phyloP scores from a whole-genome alignment of 805 yeast genomes.

The Yarrowia sp. region DNA sequence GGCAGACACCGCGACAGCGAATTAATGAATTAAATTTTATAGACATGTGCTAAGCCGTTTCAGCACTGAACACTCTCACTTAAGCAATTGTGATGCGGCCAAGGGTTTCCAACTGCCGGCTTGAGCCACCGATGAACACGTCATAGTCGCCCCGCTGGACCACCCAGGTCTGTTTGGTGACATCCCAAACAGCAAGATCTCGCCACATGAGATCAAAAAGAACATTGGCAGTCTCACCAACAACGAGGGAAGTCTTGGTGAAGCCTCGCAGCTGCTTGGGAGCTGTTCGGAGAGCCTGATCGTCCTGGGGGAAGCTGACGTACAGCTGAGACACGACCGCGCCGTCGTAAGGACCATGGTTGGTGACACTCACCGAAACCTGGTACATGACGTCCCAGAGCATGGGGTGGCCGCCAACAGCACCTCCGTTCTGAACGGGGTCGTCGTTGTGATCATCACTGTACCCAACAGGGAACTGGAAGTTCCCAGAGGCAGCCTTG shows the following conservation, averaged over 20 bases:
- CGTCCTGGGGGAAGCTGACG: constrained; percentile 45
- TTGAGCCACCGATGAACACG: constrained; percentile 48
- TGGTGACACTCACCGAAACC: constrained; percentile 47
- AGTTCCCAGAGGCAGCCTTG: background rate
- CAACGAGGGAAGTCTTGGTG: constrained; percentile 50
- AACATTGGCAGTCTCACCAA: constrained; percentile 44
- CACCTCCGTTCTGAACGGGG: constrained; percentile 52
- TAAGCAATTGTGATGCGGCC: constrained; percentile 23
- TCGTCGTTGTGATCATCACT: constrained; percentile 39
- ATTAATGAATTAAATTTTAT: constrained; percentile 14
- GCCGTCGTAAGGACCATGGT: constrained; percentile 49
- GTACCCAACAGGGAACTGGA: constrained; percentile 19
- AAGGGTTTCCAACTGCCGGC: constrained; percentile 29
- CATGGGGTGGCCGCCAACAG: constrained; percentile 56
- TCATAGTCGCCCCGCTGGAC: constrained; percentile 56
- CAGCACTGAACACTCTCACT: constrained; percentile 10
- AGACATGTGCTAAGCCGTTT: background rate
- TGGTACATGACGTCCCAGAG: constrained; percentile 54
- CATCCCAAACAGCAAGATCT: constrained; percentile 59
- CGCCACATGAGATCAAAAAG: constrained; percentile 50
- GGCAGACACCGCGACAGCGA: constrained; percentile 28
- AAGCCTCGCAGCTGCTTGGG: constrained; percentile 55
- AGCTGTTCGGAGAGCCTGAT: constrained; percentile 48
- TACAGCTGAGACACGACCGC: constrained; percentile 54
- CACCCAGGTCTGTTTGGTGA: constrained; percentile 55